These are phyloP conservation scores for Candida sanyiensis DNA, from an alignment of 805 yeast genomes.

Conservation along the genomic window DNA sequence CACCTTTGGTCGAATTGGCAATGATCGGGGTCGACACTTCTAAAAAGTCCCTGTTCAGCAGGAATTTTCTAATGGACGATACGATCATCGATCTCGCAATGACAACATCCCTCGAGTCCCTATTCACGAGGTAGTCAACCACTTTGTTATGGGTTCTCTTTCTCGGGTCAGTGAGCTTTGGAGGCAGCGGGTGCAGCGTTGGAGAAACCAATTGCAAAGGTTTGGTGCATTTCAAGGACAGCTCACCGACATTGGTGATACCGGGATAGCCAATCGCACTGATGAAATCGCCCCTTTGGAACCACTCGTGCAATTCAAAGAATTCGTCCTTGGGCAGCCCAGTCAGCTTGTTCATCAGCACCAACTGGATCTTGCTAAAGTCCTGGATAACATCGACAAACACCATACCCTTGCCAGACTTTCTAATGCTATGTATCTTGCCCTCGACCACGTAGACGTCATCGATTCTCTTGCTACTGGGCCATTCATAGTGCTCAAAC, in stretches of 20 bases:
- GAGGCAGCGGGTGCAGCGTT: slow-evolving; percentile 65
- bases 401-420: slow-evolving; percentile 61
- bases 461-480: slow-evolving; percentile 21
- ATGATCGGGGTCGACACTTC: slow-evolving; percentile 90
- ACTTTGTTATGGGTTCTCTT: slow-evolving; percentile 64
- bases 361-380: slow-evolving; percentile 50
- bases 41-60: slow-evolving; percentile 50
- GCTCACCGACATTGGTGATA: slow-evolving; percentile 68
- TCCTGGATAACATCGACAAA: slow-evolving; percentile 70
- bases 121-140: slow-evolving; percentile 63
- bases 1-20: slow-evolving; percentile 73
- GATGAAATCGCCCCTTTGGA: slow-evolving; percentile 71
- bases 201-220: slow-evolving; percentile 57
- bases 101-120: slow-evolving; percentile 41
- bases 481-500: slow-evolving; percentile 26
- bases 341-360: slow-evolving; percentile 48
- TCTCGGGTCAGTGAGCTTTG: slow-evolving; percentile 47
- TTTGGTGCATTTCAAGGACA: slow-evolving; percentile 56
- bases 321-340: slow-evolving; percentile 39
- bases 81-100: slow-evolving; percentile 51
- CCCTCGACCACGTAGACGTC: slow-evolving; percentile 39
- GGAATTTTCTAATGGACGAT: slow-evolving; percentile 49
- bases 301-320: slow-evolving; percentile 27
- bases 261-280: slow-evolving; percentile 67
- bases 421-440: slow-evolving; percentile 50